These are phyloP conservation scores for Chaetomiaceae sp. DNA, from an alignment of 2,329 filamentous ascomycete species.

Conservation along the genomic window DNA sequence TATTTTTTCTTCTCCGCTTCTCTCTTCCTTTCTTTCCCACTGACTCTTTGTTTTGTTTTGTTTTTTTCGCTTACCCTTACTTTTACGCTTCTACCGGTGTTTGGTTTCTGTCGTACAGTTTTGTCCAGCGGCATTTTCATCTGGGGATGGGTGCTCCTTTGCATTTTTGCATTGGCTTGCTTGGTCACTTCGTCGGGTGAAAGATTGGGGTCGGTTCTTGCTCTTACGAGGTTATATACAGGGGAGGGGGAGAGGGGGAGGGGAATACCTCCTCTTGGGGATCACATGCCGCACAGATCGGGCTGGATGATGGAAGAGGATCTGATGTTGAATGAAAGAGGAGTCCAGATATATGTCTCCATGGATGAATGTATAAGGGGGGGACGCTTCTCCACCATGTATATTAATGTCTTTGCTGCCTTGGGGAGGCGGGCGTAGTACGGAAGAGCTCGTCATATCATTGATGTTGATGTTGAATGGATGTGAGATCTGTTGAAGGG, in stretches of 20 bases:
- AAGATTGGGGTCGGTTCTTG: not conserved
- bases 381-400: not conserved
- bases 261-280: too few relatives aligned
- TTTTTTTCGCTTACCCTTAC: not conserved
- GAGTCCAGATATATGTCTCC: not conserved
- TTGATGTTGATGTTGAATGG: not conserved
- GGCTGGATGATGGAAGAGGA: not conserved
- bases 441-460: not conserved
- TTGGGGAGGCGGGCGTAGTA: not conserved
- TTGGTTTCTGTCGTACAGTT: not conserved
- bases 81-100: not conserved
- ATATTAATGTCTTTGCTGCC: slow-evolving; percentile 3
- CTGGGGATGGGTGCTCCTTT: not conserved
- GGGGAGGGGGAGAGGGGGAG: too few relatives aligned
- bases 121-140: not conserved
- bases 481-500: not conserved
- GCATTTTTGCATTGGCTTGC: not conserved
- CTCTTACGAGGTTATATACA: too few relatives aligned
- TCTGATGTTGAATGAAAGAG: slow-evolving; percentile 1
- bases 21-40: slow-evolving; percentile 9
- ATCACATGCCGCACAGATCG: too few relatives aligned
- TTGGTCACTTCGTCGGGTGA: not conserved
- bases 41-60: not conserved
- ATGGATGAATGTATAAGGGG: not conserved
- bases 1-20: slow-evolving; percentile 12